Evolutionary conservation across 2,329 filamentous ascomycete genomes (phyloP).

Genomic region (Colletotrichum truncatum): DNA sequence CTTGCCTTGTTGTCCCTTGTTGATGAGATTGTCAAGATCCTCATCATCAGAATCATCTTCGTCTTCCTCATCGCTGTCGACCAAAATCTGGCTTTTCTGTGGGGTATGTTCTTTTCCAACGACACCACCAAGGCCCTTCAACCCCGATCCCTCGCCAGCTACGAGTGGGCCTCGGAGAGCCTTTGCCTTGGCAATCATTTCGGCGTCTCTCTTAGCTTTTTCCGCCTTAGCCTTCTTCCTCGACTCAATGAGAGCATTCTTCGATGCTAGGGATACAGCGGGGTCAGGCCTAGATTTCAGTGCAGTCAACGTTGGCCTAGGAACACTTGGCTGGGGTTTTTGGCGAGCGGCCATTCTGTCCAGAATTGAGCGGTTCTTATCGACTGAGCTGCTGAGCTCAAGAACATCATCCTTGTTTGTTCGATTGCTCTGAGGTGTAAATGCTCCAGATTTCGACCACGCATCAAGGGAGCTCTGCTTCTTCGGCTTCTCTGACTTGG

Average conservation of each 20-base stretch:
- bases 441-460: conserved; percentile 63
- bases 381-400: conserved; percentile 56
- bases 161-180: conserved; percentile 65
- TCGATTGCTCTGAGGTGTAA: conserved; percentile 38
- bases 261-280: conserved; percentile 11
- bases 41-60: conserved; percentile 68
- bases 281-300: conserved; percentile 23
- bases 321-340: conserved; percentile 9
- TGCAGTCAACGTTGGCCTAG: conserved; percentile 19
- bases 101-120: conserved; percentile 81
- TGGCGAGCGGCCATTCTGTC: conserved; percentile 54
- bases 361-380: conserved; percentile 54
- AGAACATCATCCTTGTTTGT: conserved; percentile 57
- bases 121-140: conserved; percentile 74
- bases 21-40: conserved; percentile 56
- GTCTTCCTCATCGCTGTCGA: conserved; percentile 76
- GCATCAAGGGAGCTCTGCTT: conserved; percentile 69
- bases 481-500: conserved; percentile 50
- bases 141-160: conserved; percentile 81
- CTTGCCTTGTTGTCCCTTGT: conserved; percentile 53
- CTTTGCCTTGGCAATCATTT: conserved; percentile 75
- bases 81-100: conserved; percentile 88
- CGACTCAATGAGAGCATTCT: conserved; percentile 31
- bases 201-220: conserved; percentile 76
- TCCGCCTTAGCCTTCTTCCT: conserved; percentile 62